Base-by-base conservation (phyloP, 805 yeast species). In the Pichia paraexigua region DNA sequence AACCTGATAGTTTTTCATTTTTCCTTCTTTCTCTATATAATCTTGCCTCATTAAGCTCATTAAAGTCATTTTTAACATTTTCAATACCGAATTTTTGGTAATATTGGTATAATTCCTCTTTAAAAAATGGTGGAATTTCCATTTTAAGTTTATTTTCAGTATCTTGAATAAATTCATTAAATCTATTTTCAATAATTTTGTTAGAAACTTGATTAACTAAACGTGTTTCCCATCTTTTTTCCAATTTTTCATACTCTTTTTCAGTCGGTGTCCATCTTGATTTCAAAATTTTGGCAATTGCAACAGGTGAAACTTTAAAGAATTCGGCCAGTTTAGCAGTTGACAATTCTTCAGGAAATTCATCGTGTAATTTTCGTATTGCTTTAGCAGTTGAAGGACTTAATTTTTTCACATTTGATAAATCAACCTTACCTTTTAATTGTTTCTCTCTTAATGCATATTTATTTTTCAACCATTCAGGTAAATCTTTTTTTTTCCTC, bases 241-340 rank as follows among this genome's bases (percentile, higher is more conserved):
- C 65, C 18, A 75, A 62, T 28, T 60, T 65, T 6, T 65, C 73
- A 41, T 71, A 75, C 53, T 83, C 87, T n/a, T 73, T 74, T 1
- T 70, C 74, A 5, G 66, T 71, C 0, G 96, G 96, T 18, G 64
- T 67, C 95, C 96, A 91, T 40, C 75, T 79, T 6, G 92, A 82
- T 62, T 80, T 82, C 56, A 91, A 63, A 20, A 91, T 88, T 56
- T 96, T 76, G 53, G 96, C 72, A 2, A 90, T 77, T 0, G 91
- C 87, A 58, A 90, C 95, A 1, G 95, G 92, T 1, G 94, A 85
- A 6, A 88, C 75, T 46, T 76, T 71, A 66, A 85, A 90, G 61
- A 76, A 76, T 32, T 76, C 71, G 0, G 89, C 84, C 7, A 91
- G 63, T 43, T 80, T 83, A 3, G 70, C 69, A 2, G 83, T 75